Base-by-base conservation (phyloP, 2,329 filamentous ascomycete genomes). In the Botrytis elliptica region DNA sequence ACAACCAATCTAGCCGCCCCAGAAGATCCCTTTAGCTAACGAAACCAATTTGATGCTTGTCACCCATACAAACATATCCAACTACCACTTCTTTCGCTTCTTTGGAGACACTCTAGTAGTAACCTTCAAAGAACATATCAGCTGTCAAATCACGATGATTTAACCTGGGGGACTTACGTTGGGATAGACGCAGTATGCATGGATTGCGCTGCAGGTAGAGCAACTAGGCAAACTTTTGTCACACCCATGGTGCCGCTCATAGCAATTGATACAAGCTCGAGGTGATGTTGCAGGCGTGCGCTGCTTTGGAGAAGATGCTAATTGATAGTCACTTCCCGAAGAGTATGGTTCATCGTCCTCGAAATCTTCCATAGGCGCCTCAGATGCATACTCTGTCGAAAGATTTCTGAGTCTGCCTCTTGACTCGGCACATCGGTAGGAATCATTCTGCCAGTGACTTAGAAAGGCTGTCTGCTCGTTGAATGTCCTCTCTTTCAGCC, bases 91-190 rank as follows among this genome's bases (percentile, higher is more conserved):
- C 9, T 40, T 68, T 16, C 49, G 66, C 66, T 68, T 68, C 49
- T 42, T 68, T 42, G 36, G 36, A 57, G 49, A 68, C 33, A 33
- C 49, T 52, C 22, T 68, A 29, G 18, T 10, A 68, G 36, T 33
- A 57, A 42, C 49, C 66, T 68, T 68, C 25, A 42, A 40, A 33
- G 18, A 68, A 42, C 18, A 68, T 42, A 57, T 68, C 49, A 68
- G 66, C 36, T 57, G 66, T 57, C 66, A 57, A 40, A 42, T 68
- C 36, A 29, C 40, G 25, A 22, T 42, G 49, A 42, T 68, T 14
- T 36, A 68, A 42, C 36, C 36, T 25, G n/a, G 49, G 65, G 12
- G 25, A 68, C 49, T 68, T 57, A 68, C 66, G 16, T 42, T n/a
- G 25, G 66, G 66, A 55, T 68, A 68, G 66, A 57, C 36, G 18